Evolutionary conservation across 257 asterid genomes (phyloP).

Genomic region (Nicotiana attenuata): DNA sequence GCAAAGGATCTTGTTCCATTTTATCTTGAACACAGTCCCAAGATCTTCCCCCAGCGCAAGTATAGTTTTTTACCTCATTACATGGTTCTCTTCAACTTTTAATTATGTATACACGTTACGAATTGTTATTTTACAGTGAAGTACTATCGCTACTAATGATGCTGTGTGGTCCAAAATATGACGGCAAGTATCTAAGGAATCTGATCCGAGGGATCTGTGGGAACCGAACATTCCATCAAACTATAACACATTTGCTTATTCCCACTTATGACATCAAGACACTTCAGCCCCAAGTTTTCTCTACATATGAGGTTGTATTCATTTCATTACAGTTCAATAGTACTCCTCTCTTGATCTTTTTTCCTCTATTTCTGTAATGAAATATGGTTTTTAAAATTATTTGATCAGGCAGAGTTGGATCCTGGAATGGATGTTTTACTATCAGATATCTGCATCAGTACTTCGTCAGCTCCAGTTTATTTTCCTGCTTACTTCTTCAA

Average conservation of each 20-base stretch:
- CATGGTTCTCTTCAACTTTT: background rate
- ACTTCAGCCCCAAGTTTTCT: conserved; percentile 23
- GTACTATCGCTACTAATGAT: background rate
- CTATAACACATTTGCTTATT: conserved; percentile 24
- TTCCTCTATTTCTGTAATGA: background rate
- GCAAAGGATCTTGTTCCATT: conserved; percentile 49
- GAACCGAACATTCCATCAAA: conserved; percentile 8
- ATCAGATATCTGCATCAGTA: conserved; percentile 39
- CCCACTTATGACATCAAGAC: conserved; percentile 27
- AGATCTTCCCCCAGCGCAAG: conserved; percentile 29
- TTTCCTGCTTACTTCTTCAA: conserved; percentile 41
- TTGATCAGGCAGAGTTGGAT: conserved; percentile 21
- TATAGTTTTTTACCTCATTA: background rate
- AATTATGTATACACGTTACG: background rate
- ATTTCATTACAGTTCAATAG: background rate
- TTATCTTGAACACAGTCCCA: conserved; percentile 33
- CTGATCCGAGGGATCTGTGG: conserved; percentile 18
- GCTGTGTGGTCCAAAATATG: conserved; percentile 31
- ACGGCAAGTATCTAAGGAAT: conserved; percentile 23
- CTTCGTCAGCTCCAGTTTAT: conserved; percentile 56
- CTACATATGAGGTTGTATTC: conserved; percentile 15
- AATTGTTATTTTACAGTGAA: conserved; percentile 25
- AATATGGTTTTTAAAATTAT: background rate
- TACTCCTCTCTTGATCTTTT: too few relatives aligned
- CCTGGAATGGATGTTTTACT: conserved; percentile 28